Evolutionary conservation across 2,329 filamentous ascomycete species (phyloP).

Genomic region (Botryotinia globosa): DNA sequence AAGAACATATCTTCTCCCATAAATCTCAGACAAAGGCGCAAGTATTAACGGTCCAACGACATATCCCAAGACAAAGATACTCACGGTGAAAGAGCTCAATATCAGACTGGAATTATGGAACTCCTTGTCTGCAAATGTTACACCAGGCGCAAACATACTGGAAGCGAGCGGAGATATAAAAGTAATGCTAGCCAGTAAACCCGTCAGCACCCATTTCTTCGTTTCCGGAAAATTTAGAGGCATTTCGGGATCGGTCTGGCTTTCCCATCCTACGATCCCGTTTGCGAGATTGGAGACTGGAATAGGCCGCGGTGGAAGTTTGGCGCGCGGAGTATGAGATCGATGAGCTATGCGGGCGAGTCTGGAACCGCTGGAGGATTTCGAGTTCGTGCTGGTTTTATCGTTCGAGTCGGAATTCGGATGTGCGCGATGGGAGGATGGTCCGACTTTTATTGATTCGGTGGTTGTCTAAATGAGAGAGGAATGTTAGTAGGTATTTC

Average conservation of each 20-base stretch:
- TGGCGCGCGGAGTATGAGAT: conserved; percentile 26
- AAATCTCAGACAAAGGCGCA: conserved; percentile 57
- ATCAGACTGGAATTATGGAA: conserved; percentile 47
- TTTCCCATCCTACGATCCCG: conserved; percentile 60
- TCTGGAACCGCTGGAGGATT: conserved; percentile 29
- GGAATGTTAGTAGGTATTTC: conserved; percentile 2
- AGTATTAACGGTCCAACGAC: conserved; percentile 32
- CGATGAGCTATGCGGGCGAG: conserved; percentile 29
- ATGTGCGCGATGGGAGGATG: background rate
- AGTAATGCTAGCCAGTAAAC: conserved; percentile 38
- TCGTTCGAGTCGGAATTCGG: conserved; percentile 1
- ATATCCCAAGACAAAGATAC: conserved; percentile 33
- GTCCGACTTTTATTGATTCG: conserved; percentile 7
- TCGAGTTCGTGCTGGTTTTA: conserved; percentile 22
- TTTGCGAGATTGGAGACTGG: conserved; percentile 51
- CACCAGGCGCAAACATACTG: conserved; percentile 65
- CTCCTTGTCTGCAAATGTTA: conserved; percentile 58
- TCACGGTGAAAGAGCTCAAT: conserved; percentile 59
- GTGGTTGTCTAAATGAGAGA: conserved; percentile 22
- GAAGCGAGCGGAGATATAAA: conserved; percentile 40
- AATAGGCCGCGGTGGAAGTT: conserved; percentile 23
- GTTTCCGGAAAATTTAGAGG: conserved; percentile 51
- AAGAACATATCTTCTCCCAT: conserved; percentile 47
- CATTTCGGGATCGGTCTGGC: conserved; percentile 55
- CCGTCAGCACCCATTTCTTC: conserved; percentile 36